A percentile compares a stretch with the other conserved stretches of the same genome.
Evolutionary conservation across 441 rosid genomes (phyloP).

Genomic region (Codiaeum variegatum): DNA sequence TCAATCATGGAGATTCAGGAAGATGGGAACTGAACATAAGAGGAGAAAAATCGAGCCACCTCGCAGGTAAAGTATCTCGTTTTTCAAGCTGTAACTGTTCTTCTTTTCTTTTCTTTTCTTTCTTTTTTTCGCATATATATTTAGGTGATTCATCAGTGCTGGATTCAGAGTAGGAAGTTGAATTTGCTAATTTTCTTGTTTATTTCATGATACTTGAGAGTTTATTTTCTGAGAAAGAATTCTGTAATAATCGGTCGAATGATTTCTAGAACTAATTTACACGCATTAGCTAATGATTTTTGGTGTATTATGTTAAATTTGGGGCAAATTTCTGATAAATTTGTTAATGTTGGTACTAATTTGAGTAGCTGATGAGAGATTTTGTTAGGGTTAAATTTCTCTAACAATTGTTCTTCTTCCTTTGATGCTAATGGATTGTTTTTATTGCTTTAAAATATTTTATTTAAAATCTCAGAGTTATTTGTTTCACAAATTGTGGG

Average conservation of each 20-base stretch:
- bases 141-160: not conserved
- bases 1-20: too few relatives aligned
- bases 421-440: not conserved
- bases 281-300: too few relatives aligned
- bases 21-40: too few relatives aligned
- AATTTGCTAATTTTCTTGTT: not conserved
- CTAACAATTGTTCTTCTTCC: too few relatives aligned
- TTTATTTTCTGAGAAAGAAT: not conserved
- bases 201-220: not conserved
- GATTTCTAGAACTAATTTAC: not conserved
- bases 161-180: not conserved
- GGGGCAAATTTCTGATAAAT: not conserved
- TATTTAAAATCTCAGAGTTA: not conserved
- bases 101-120: not conserved
- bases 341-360: too few relatives aligned
- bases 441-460: not conserved
- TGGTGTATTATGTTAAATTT: not conserved
- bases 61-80: conserved; percentile 8
- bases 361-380: not conserved
- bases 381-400: not conserved
- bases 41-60: too few relatives aligned
- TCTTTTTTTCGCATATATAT: not conserved
- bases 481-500: not conserved
- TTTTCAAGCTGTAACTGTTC: not conserved
- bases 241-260: not conserved